phyloP scores from a whole-genome alignment of 2,329 filamentous ascomycete genomes.

The Thermothelomyces thermophilus region DNA sequence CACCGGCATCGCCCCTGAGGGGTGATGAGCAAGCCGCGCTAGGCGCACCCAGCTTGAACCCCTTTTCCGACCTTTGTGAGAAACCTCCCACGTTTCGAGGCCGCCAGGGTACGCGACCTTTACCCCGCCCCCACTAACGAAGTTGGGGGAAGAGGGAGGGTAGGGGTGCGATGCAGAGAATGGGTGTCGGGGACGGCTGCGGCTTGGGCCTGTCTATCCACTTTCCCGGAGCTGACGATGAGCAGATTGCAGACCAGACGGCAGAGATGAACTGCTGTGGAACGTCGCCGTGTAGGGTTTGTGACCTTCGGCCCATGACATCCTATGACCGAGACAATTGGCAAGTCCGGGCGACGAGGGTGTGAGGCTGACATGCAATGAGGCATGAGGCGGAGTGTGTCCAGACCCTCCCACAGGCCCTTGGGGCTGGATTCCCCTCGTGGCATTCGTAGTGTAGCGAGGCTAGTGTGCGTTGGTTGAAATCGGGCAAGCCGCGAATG shows the following conservation, averaged over 20 bases:
- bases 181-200: neutral
- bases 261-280: conserved; percentile 1
- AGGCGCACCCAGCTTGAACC: conserved; percentile 1
- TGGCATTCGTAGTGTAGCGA: neutral
- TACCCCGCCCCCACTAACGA: conserved; percentile 7
- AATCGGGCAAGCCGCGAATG: neutral
- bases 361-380: no score
- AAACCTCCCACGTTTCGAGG: neutral
- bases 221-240: neutral
- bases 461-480: neutral
- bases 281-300: neutral
- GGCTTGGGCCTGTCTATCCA: neutral
- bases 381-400: no score
- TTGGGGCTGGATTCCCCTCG: neutral
- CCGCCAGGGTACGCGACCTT: neutral
- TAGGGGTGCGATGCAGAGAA: neutral
- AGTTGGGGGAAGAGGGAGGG: neutral
- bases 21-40: conserved; percentile 9
- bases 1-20: conserved; percentile 8
- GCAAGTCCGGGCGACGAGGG: no score
- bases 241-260: conserved; percentile 1
- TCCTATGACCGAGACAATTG: neutral
- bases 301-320: neutral
- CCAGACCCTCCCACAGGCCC: no score
- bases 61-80: neutral